Conservation (phyloP, 73 alveolate genomes). For the Symbiodinium pilosum region DNA sequence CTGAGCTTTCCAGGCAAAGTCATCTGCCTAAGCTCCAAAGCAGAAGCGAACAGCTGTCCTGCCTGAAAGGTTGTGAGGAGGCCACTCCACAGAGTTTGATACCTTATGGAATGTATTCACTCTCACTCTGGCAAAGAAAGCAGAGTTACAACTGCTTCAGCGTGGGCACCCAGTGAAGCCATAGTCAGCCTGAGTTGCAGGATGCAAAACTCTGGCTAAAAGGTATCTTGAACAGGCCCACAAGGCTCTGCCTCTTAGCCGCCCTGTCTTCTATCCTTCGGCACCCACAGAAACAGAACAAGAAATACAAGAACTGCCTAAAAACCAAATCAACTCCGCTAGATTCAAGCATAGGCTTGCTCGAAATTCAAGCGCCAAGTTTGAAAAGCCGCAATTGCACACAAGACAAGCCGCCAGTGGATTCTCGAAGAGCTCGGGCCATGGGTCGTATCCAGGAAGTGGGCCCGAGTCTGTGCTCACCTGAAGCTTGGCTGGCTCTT, state of each 20-base stretch:
- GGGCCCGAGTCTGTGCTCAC: slow-evolving; percentile 66
- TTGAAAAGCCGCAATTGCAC: no score
- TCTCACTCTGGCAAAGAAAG: neutral
- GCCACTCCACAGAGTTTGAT: slow-evolving; percentile 85
- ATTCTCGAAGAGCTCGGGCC: slow-evolving; percentile 48
- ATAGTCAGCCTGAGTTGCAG: slow-evolving; percentile 32
- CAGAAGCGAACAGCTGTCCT: neutral
- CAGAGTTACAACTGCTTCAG: no score
- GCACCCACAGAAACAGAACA: no score
- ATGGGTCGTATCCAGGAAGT: slow-evolving; percentile 48
- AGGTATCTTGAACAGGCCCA: no score
- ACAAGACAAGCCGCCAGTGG: slow-evolving; percentile 1
- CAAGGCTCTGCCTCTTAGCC: no score
- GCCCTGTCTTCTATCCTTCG: no score
- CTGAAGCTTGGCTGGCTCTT: neutral
- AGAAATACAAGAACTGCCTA: no score
- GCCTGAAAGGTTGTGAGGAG: slow-evolving; percentile 76
- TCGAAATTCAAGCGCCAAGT: no score
- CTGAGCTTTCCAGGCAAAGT: neutral
- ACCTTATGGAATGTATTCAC: no score
- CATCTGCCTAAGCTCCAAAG: neutral
- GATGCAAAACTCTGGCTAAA: neutral
- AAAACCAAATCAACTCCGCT: no score
- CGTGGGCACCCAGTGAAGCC: slow-evolving; percentile 58
- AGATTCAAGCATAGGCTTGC: no score